phyloP scores from a whole-genome alignment of 129 eudicot genomes.

The Tanacetum coccineum region DNA sequence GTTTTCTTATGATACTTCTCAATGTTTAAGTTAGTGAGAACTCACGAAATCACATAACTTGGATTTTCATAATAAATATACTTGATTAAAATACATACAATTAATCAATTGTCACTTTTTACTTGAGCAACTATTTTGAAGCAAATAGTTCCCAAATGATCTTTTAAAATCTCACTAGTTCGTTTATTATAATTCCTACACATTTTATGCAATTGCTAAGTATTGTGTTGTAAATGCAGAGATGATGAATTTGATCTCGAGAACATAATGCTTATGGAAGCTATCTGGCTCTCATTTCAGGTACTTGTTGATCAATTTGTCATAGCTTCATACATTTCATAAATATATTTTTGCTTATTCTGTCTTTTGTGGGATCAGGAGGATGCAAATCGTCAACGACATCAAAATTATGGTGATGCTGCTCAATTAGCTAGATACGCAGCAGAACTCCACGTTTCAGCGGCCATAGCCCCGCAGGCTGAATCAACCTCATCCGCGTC shows the following conservation, averaged over 20 bases:
- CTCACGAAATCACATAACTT: no score
- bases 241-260: slow-evolving; percentile 74
- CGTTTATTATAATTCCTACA: neutral
- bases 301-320: slow-evolving; percentile 20
- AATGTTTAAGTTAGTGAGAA: no score
- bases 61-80: no score
- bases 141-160: neutral
- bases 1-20: no score
- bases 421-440: slow-evolving; percentile 38
- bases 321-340: neutral
- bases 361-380: slow-evolving; percentile 34
- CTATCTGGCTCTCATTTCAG: slow-evolving; percentile 94
- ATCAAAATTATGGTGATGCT: slow-evolving; percentile 30
- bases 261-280: slow-evolving; percentile 97
- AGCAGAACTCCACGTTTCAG: slow-evolving; percentile 35
- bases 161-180: neutral
- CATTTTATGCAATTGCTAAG: neutral
- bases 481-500: slow-evolving; percentile 52
- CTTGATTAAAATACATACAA: no score
- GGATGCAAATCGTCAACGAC: slow-evolving; percentile 33
- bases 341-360: neutral
- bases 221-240: slow-evolving; percentile 37
- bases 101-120: no score
- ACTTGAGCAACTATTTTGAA: no score
- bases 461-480: slow-evolving; percentile 32